Conservation (phyloP, 148 eudicot genomes). For the Rhododendron williamsianum region DNA sequence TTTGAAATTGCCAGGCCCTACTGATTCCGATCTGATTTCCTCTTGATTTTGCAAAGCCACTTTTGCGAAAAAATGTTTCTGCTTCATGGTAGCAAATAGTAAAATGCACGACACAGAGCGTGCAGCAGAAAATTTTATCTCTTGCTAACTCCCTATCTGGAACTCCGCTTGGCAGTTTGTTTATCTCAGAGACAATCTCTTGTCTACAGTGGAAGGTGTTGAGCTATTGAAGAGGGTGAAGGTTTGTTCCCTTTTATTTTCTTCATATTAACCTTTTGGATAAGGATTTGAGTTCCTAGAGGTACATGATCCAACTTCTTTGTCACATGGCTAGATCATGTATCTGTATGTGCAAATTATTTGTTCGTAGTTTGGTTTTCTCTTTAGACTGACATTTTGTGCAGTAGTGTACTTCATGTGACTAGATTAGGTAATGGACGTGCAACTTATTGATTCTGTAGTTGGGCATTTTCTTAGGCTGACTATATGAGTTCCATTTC, state of each 20-base stretch:
- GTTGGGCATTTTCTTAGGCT: conserved; percentile 1
- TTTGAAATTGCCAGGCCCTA: background rate
- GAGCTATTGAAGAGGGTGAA: conserved; percentile 82
- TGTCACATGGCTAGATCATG: conserved; percentile 1
- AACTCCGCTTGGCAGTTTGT: conserved; percentile 66
- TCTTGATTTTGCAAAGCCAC: background rate
- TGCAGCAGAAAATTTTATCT: background rate
- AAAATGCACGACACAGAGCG: background rate
- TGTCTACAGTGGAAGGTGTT: conserved; percentile 16
- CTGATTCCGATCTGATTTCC: background rate
- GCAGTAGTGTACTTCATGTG: background rate
- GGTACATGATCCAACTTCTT: background rate
- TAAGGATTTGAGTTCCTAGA: background rate
- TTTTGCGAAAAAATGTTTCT: background rate
- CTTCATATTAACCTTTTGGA: background rate
- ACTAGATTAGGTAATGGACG: background rate
- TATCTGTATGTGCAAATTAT: background rate
- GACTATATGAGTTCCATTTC: background rate
- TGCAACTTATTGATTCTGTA: background rate
- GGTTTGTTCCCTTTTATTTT: conserved; percentile 40
- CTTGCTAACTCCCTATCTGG: conserved; percentile 13
- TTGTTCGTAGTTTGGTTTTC: background rate
- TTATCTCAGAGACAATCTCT: conserved; percentile 66
- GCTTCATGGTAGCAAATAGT: background rate
- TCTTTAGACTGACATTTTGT: background rate